A percentile compares a stretch with the other conserved stretches of the same genome.
These are phyloP conservation scores for Cyclotella distinguenda DNA, from an alignment of 108 stramenopile genomes.

Conservation along the genomic window DNA sequence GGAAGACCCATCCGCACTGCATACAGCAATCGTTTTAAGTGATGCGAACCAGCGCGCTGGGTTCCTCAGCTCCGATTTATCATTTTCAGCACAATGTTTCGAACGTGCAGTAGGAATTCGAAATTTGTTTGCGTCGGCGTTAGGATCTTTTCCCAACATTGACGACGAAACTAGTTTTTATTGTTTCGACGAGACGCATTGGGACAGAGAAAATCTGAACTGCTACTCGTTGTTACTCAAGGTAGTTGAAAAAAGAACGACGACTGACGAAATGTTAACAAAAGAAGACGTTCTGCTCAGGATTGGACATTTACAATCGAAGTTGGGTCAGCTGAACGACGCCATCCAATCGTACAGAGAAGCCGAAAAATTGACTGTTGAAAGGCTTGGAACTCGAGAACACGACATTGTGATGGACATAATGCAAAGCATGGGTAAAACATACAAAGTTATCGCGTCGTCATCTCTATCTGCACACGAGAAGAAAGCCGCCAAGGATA, in stretches of 20 bases:
- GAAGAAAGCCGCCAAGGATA: slow-evolving; percentile 19
- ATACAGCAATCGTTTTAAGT: slow-evolving; percentile 29
- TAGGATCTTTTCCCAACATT: slow-evolving; percentile 11
- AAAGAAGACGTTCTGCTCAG: slow-evolving; percentile 48
- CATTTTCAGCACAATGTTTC: slow-evolving; percentile 27
- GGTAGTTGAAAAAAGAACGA: slow-evolving; percentile 27
- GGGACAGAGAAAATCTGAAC: slow-evolving; percentile 25
- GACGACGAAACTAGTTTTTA: slow-evolving; percentile 24
- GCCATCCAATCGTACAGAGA: slow-evolving; percentile 42
- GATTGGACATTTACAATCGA: slow-evolving; percentile 43
- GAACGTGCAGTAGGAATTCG: slow-evolving; percentile 38
- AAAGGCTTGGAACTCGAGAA: slow-evolving; percentile 35
- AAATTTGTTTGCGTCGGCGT: slow-evolving; percentile 19
- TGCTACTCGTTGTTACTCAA: slow-evolving; percentile 29
- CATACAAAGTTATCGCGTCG: slow-evolving; percentile 24
- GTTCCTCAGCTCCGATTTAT: slow-evolving; percentile 13
- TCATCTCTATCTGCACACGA: slow-evolving; percentile 9
- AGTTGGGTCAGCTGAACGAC: slow-evolving; percentile 21
- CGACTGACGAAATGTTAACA: slow-evolving; percentile 9
- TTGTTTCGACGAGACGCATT: slow-evolving; percentile 29
- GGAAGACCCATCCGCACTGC: slow-evolving; percentile 29
- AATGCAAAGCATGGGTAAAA: slow-evolving; percentile 36
- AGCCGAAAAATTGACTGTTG: slow-evolving; percentile 42
- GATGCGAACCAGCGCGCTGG: slow-evolving; percentile 37
- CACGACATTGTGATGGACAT: slow-evolving; percentile 49